Evolutionary conservation across 768 basidiomycete genomes (phyloP), one percentile per base, ranked within the genome.

Genomic region (Agrocybe pediades): DNA sequence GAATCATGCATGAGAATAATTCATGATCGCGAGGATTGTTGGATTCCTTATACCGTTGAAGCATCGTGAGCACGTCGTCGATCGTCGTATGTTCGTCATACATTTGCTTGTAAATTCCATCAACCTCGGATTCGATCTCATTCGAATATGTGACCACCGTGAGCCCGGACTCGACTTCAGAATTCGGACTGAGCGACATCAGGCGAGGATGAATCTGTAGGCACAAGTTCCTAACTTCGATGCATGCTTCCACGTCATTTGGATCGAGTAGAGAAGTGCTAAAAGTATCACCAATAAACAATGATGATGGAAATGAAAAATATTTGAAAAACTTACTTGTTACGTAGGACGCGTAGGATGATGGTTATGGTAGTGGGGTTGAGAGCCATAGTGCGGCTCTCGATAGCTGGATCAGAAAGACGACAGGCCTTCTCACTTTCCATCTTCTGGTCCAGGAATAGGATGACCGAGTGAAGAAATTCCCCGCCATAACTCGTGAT

Each of bases 1-100:
- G 95, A 46, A 99, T 87, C 87, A 97, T 97, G 83, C 95, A 98
- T n/a, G 95, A 97, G 67, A 98, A 98, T 57, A 97, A 85, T 72
- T 98, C 94, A 68, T 96, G 93, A 62, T 98, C 95, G 51, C 87
- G 85, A 41, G 87, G 73, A 61, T 88, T 91, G 26, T 83, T 79
- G 25, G 95, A 95, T 46, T 81, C 83, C 66, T 95, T 94, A 75
- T 87, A 84, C 50, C 86, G 83, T 71, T 92, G 89, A 23, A 99
- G 85, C 73, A 94, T 86, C 23, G 82, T 74, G 56, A 98, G 90
- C 58, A 98, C 94, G 57, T 96, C 92, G 68, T 98, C 96, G 63
- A 98, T 93, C 51, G 92, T 83, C 51, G 93, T 90, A 62, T 93
- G 86, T 67, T 94, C 92, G 67, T 94, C 91, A 71, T 98, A 99